Evolutionary conservation across 108 stramenopile species (phyloP).

Genomic region (Conticribra guillardii): DNA sequence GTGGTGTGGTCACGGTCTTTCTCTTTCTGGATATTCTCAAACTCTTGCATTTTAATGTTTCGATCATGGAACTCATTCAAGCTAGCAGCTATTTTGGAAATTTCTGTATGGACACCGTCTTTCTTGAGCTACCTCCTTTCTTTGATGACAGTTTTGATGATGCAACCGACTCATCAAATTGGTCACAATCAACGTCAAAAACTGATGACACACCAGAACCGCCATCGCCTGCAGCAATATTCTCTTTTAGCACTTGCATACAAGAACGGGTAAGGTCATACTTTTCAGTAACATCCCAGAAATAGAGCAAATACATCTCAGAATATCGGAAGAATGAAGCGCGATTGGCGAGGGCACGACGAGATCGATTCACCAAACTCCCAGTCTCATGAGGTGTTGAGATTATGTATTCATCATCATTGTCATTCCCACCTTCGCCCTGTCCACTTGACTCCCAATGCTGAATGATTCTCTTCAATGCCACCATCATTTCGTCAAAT

Average conservation of each 20-base stretch:
- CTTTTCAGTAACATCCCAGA: conserved; percentile 1
- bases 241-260: background rate
- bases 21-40: background rate
- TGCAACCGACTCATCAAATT: too few species aligned
- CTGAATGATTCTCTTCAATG: conserved; percentile 6
- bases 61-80: background rate
- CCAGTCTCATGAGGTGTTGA: background rate
- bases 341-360: background rate
- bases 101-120: background rate
- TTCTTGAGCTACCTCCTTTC: background rate
- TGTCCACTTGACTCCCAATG: conserved; percentile 21
- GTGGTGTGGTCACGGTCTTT: background rate
- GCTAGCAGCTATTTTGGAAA: background rate
- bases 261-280: conserved; percentile 1
- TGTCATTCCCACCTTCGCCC: conserved; percentile 11
- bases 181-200: too few species aligned
- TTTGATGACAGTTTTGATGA: background rate
- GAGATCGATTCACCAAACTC: background rate
- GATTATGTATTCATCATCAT: background rate
- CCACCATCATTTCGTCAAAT: conserved; percentile 3
- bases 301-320: background rate
- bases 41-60: background rate
- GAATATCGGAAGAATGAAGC: background rate
- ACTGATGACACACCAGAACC: too few species aligned
- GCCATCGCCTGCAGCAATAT: too few species aligned